phyloP scores from a whole-genome alignment of 2,329 filamentous ascomycete species.

The Cladophialophora immunda region DNA sequence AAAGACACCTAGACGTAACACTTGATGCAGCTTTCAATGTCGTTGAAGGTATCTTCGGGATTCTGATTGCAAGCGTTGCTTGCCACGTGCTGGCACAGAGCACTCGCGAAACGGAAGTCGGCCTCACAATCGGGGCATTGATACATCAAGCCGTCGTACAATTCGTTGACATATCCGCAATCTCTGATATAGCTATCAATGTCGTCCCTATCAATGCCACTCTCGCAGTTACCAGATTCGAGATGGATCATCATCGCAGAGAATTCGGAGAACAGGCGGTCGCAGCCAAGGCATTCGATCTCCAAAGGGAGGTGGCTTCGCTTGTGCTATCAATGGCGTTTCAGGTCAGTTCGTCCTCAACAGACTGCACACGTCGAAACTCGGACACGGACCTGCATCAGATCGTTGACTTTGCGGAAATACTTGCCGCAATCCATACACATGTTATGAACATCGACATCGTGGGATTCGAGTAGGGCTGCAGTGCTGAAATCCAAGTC shows the following conservation, averaged over 20 bases:
- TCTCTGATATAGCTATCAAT: slow-evolving; percentile 23
- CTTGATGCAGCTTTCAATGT: slow-evolving; percentile 14
- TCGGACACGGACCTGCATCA: slow-evolving; percentile 32
- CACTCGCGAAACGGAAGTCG: slow-evolving; percentile 34
- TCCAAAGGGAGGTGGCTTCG: slow-evolving; percentile 34
- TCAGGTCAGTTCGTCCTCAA: neutral
- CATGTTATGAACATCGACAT: slow-evolving; percentile 28
- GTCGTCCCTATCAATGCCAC: slow-evolving; percentile 18
- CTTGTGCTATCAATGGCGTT: slow-evolving; percentile 35
- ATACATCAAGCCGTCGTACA: slow-evolving; percentile 22
- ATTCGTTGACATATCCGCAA: slow-evolving; percentile 3
- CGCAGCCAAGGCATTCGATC: slow-evolving; percentile 39
- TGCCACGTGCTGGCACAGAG: slow-evolving; percentile 41
- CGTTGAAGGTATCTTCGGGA: neutral
- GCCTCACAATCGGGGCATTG: slow-evolving; percentile 36
- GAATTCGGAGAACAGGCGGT: slow-evolving; percentile 36
- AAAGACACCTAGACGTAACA: neutral
- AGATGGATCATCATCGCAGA: slow-evolving; percentile 43
- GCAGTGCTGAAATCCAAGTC: slow-evolving; percentile 5
- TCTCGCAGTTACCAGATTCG: slow-evolving; percentile 40
- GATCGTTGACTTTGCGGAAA: slow-evolving; percentile 31
- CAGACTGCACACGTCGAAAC: neutral
- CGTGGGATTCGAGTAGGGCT: slow-evolving; percentile 25
- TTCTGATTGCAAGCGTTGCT: slow-evolving; percentile 22
- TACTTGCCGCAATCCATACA: slow-evolving; percentile 19